phyloP scores from a whole-genome alignment of 768 basidiomycete species.

The Cantharellus cinnabarinus region DNA sequence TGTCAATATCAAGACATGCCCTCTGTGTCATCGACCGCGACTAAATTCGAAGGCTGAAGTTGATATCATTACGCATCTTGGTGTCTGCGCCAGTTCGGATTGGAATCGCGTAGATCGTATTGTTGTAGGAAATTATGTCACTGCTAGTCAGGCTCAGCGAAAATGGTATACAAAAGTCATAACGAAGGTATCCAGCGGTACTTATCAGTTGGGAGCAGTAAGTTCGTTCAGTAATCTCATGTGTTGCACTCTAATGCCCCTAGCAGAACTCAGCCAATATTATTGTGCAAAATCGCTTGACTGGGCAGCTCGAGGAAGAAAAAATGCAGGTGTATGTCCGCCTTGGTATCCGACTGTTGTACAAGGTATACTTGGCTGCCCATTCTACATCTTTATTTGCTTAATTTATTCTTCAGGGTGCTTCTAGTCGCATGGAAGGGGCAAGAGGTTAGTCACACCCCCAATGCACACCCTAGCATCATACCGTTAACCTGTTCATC shows the following conservation, averaged over 20 bases:
- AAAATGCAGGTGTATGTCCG: constrained; percentile 95
- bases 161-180: constrained; percentile 93
- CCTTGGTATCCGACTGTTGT: constrained; percentile 77
- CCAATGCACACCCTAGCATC: neutral
- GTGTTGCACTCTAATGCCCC: neutral
- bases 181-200: constrained; percentile 64
- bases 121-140: constrained; percentile 86
- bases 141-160: constrained; percentile 82
- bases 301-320: constrained; percentile 87
- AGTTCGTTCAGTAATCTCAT: constrained; percentile 15
- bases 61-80: constrained; percentile 93
- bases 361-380: constrained; percentile 26
- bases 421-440: constrained; percentile 76
- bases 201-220: constrained; percentile 80
- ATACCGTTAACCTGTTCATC: neutral
- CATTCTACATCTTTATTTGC: constrained; percentile 16
- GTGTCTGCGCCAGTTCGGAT: constrained; percentile 83
- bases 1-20: constrained; percentile 89
- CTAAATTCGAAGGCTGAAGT: constrained; percentile 73
- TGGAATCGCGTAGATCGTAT: constrained; percentile 80
- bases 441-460: constrained; percentile 36
- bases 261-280: constrained; percentile 88
- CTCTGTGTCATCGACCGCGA: constrained; percentile 76
- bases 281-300: constrained; percentile 84
- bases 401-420: constrained; percentile 23